Conservation (phyloP, 768 basidiomycete species). For the Lactarius pseudohatsudake region DNA sequence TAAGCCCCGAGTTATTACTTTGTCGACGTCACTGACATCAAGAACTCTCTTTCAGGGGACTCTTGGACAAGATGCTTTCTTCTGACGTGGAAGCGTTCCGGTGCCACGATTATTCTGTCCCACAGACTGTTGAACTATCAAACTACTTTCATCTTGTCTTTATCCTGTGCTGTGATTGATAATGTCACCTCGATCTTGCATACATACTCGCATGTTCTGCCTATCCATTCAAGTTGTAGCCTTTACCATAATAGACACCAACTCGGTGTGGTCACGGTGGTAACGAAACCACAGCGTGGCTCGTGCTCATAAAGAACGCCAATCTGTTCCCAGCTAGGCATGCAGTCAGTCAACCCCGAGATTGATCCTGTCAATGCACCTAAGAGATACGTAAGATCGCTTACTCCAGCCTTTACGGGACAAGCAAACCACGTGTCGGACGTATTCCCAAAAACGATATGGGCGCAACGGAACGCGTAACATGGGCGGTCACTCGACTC, state of each 20-base stretch:
- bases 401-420: background rate
- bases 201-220: slow-evolving; percentile 13
- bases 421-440: slow-evolving; percentile 12
- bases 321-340: background rate
- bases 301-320: background rate
- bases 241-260: background rate
- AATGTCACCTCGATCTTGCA: slow-evolving; percentile 17
- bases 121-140: background rate
- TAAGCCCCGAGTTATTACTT: slow-evolving; percentile 57
- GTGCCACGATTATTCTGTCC: background rate
- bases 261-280: slow-evolving; percentile 4
- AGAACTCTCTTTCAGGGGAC: slow-evolving; percentile 27
- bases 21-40: slow-evolving; percentile 30
- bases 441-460: slow-evolving; percentile 4
- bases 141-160: background rate
- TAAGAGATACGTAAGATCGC: background rate
- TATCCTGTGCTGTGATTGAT: slow-evolving; percentile 5
- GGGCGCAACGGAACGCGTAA: slow-evolving; percentile 17
- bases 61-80: slow-evolving; percentile 33
- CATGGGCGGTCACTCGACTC: slow-evolving; percentile 13
- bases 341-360: background rate
- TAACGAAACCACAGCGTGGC: background rate
- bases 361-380: background rate
- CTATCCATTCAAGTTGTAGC: slow-evolving; percentile 11
- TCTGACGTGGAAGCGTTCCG: slow-evolving; percentile 18